These are phyloP conservation scores for Echites panduratus DNA, from an alignment of 257 asterid genomes.

Conservation along the genomic window DNA sequence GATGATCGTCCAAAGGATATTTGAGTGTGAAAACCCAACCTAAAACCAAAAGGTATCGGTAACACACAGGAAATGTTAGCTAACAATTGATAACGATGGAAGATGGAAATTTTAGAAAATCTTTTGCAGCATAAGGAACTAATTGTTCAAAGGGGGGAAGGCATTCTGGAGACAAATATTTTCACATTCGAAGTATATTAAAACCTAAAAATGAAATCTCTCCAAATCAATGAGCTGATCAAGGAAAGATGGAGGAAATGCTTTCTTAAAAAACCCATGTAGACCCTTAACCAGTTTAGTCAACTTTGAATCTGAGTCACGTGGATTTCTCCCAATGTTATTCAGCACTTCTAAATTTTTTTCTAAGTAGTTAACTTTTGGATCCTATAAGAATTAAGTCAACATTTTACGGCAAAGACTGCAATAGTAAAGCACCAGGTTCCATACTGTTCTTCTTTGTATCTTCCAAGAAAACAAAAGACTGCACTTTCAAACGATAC, in stretches of 20 bases:
- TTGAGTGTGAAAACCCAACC: conserved; percentile 94
- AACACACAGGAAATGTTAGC: background rate
- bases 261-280: background rate
- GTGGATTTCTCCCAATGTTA: background rate
- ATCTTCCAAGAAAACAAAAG: background rate
- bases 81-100: background rate
- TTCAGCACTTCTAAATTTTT: background rate
- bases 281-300: background rate
- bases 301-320: background rate
- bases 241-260: background rate
- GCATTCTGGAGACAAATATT: background rate
- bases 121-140: background rate
- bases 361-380: background rate
- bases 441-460: background rate
- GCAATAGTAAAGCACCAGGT: background rate
- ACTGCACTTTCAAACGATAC: background rate
- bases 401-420: background rate
- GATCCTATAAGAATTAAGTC: background rate
- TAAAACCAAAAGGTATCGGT: conserved; percentile 15
- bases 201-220: background rate
- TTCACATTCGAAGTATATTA: background rate
- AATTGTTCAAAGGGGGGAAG: background rate
- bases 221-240: background rate
- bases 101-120: background rate
- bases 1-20: conserved; percentile 67